Base-by-base conservation (phyloP, 1,284 basidiomycete genomes). In the Thelephora terrestris region DNA sequence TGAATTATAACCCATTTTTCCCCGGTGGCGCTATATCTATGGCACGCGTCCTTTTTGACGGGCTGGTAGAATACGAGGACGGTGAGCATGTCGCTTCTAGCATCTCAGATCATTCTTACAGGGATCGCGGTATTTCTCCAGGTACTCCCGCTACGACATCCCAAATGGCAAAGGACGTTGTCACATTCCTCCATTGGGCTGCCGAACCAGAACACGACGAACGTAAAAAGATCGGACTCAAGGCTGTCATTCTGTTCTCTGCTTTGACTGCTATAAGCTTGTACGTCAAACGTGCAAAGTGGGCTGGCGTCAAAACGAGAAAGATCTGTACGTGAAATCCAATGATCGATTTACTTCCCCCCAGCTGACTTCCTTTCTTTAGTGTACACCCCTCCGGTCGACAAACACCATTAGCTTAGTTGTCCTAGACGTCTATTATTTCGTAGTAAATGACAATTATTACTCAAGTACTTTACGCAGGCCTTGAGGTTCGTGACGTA, bases 141-240 rank as follows among this genome's bases (percentile, higher is more conserved):
- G 91, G 90, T 49, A 99, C 96, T 5, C 92, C 95, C 9, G 91
- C 95, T 10, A 99, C 95, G 45, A 88, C 93, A 9, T 90, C 91
- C n/a, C 96, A 99, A 69, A 95, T 99, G 93, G 94, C 96, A 58
- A 99, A 99, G 79, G 96, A 99, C 61, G 93, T 99, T 46, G 81
- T 82, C 37, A 91, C 88, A 3, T 99, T 99, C 85, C 71, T 99
- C 52, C 81, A 79, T 70, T 96, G 91, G 91, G 88, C 90, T 39
- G 80, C 95, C 51, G 96, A 99, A 69, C 96, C 96, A 24, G 96
- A 99, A 69, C 91, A 95, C 65, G 96, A 99, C 65, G 85, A 94
- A 65, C 80, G 96, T 64, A 99, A 99, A 79, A 91, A 92, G 77
- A 85, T 85, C 64, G 94, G 95, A 58, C 72, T 98, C 65, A 89